phyloP scores from a whole-genome alignment of 176 grass and related monocot species.

The Ensete glaucum region DNA sequence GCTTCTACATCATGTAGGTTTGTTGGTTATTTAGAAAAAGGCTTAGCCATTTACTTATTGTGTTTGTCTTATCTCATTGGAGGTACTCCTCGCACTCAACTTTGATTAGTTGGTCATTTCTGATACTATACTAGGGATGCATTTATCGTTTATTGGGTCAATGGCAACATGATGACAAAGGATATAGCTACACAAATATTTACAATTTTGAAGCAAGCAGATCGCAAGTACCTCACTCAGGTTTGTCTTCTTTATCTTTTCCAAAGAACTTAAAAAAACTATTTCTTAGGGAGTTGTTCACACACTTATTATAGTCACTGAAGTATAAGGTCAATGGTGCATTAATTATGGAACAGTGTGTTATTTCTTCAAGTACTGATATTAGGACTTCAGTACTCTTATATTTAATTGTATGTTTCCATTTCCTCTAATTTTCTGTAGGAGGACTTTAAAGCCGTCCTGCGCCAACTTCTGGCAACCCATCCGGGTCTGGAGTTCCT shows the following conservation, averaged over 20 bases:
- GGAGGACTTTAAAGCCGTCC: slow-evolving; percentile 92
- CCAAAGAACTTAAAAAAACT: too few relatives aligned
- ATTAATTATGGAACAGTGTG: background rate
- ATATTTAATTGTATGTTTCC: background rate
- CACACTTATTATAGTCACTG: too few relatives aligned
- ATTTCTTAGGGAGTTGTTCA: too few relatives aligned
- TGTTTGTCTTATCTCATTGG: too few relatives aligned
- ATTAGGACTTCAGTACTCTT: background rate
- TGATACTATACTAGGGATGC: slow-evolving; percentile 57
- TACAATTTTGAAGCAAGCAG: slow-evolving; percentile 70
- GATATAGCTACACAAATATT: slow-evolving; percentile 84
- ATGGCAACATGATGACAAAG: slow-evolving; percentile 85
- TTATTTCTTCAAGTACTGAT: background rate
- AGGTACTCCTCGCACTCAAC: background rate
- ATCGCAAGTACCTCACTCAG: slow-evolving; percentile 61
- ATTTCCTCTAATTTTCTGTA: slow-evolving; percentile 27
- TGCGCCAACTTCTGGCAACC: slow-evolving; percentile 82
- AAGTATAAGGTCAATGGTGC: background rate
- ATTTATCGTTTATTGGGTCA: slow-evolving; percentile 91
- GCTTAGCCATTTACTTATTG: background rate
- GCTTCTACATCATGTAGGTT: too few relatives aligned
- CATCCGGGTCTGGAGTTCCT: slow-evolving; percentile 98
- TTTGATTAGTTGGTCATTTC: slow-evolving; percentile 24
- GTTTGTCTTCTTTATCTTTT: slow-evolving; percentile 31
- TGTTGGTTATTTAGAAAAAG: too few relatives aligned